These are phyloP conservation scores for Silybum marianum DNA, from an alignment of 129 eudicot genomes.

Conservation along the genomic window DNA sequence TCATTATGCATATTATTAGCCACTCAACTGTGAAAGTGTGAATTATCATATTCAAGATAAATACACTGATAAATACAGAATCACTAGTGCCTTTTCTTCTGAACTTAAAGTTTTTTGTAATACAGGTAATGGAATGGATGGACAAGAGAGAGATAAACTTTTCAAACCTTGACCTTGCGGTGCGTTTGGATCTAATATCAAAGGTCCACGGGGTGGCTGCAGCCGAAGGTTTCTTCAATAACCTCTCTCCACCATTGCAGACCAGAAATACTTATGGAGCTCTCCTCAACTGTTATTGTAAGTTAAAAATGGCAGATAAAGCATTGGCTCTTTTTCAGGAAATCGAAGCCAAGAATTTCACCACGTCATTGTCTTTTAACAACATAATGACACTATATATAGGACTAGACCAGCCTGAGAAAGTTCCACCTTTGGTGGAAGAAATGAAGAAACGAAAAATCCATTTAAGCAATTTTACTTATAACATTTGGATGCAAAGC, in stretches of 20 bases:
- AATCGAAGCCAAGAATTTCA: constrained; percentile 52
- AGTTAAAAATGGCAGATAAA: constrained; percentile 48
- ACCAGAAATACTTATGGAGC: constrained; percentile 58
- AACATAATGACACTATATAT: constrained; percentile 66
- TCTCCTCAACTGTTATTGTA: constrained; percentile 73
- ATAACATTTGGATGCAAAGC: constrained; percentile 64
- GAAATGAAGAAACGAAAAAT: constrained; percentile 67
- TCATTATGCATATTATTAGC: background rate
- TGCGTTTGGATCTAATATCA: constrained; percentile 59
- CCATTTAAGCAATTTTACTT: constrained; percentile 40
- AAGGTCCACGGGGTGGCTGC: constrained; percentile 62
- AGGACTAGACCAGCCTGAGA: constrained; percentile 62
- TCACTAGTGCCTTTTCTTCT: background rate
- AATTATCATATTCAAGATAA: background rate
- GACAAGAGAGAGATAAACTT: constrained; percentile 42
- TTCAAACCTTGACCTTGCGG: constrained; percentile 46
- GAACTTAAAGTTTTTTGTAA: background rate
- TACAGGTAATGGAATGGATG: constrained; percentile 94
- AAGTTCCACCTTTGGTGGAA: constrained; percentile 52
- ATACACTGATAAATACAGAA: background rate
- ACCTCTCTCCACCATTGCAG: constrained; percentile 49
- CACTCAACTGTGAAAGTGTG: background rate
- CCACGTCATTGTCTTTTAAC: constrained; percentile 43
- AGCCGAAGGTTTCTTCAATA: constrained; percentile 67
- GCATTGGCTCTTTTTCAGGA: constrained; percentile 62